A percentile compares a stretch with the other conserved stretches of the same genome.
Evolutionary conservation across 148 eudicot genomes (phyloP).

Genomic region (Dysphania ambrosioides): DNA sequence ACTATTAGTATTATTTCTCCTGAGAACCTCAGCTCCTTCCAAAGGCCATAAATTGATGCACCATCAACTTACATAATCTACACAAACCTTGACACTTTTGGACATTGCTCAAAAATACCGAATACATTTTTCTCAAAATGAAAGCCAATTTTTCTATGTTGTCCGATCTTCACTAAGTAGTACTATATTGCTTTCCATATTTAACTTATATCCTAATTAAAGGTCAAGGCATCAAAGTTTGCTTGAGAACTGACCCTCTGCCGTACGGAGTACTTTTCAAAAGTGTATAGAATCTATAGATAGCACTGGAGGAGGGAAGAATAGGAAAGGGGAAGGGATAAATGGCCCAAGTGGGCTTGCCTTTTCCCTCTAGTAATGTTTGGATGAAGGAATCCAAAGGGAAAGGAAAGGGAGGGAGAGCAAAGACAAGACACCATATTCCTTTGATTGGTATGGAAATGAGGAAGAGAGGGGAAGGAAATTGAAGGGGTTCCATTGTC

Average conservation of each 20-base stretch:
- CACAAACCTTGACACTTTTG: not conserved
- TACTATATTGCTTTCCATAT: not conserved
- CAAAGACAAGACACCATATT: not conserved
- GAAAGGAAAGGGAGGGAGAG: not conserved
- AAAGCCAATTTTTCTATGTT: not conserved
- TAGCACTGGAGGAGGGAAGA: not conserved
- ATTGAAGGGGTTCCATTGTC: not conserved
- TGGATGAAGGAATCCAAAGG: not conserved
- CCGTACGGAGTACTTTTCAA: not conserved
- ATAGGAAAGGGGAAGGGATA: too few species aligned
- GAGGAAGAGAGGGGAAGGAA: not conserved
- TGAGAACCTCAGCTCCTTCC: not conserved
- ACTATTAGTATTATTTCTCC: not conserved
- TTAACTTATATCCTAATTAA: not conserved
- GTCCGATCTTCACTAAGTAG: not conserved
- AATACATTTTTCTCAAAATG: not conserved
- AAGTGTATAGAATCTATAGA: too few species aligned
- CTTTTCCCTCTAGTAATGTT: too few species aligned
- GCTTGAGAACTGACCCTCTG: not conserved
- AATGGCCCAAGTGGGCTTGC: too few species aligned
- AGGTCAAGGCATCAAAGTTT: not conserved
- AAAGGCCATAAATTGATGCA: not conserved
- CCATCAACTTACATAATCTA: not conserved
- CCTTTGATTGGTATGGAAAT: not conserved
- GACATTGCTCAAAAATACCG: not conserved